These are phyloP conservation scores for Ustilago trichophora DNA, from an alignment of 1,284 basidiomycete genomes.

Conservation along the genomic window DNA sequence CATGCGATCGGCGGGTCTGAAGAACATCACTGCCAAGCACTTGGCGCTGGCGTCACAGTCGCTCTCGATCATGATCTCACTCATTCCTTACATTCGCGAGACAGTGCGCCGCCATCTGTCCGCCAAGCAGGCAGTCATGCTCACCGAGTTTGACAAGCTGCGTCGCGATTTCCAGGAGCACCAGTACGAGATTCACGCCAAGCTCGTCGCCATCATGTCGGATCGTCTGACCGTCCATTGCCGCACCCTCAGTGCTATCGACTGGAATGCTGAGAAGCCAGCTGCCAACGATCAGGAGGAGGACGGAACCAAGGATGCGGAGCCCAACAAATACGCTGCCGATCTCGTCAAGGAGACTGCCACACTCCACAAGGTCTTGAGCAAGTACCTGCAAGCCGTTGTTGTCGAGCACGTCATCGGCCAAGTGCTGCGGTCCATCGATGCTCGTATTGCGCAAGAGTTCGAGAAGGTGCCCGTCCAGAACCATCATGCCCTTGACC, in stretches of 20 bases:
- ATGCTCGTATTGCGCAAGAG: constrained; percentile 50
- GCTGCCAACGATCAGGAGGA: neutral
- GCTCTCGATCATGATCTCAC: constrained; percentile 89
- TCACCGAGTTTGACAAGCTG: constrained; percentile 97
- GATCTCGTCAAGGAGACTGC: constrained; percentile 93
- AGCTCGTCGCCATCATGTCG: constrained; percentile 97
- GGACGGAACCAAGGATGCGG: constrained; percentile 9
- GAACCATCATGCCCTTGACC: constrained; percentile 30
- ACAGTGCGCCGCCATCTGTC: constrained; percentile 90
- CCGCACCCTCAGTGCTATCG: constrained; percentile 73
- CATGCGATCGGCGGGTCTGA: constrained; percentile 95
- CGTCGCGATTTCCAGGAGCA: constrained; percentile 99
- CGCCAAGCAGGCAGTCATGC: constrained; percentile 91
- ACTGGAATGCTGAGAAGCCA: constrained; percentile 49
- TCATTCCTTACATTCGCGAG: constrained; percentile 95
- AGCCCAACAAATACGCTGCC: constrained; percentile 82
- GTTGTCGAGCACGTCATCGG: constrained; percentile 55
- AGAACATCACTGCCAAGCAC: constrained; percentile 98
- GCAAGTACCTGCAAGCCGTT: constrained; percentile 76
- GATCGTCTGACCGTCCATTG: constrained; percentile 89
- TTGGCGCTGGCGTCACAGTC: constrained; percentile 91
- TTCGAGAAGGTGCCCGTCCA: constrained; percentile 50
- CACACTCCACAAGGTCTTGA: constrained; percentile 93
- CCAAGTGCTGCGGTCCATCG: constrained; percentile 56
- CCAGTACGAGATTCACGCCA: constrained; percentile 97